Conservation (phyloP, 345 rosid species). For the Viola odorata region DNA sequence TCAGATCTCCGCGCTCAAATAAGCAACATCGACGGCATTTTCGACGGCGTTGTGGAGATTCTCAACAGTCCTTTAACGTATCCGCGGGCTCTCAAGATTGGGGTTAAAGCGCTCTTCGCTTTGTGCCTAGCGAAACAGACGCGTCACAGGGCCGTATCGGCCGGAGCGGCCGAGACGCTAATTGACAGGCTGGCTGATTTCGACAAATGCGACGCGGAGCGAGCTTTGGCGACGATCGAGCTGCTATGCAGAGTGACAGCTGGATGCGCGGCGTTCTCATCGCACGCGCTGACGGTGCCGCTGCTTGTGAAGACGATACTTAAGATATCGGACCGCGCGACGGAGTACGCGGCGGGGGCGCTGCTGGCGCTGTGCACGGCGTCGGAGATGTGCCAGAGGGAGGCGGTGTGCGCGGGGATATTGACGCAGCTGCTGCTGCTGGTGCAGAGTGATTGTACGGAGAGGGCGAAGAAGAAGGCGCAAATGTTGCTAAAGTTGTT, state of each 20-base stretch:
- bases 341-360: slow-evolving; percentile 95
- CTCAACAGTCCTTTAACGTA: slow-evolving; percentile 42
- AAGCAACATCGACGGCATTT: slow-evolving; percentile 45
- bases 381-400: slow-evolving; percentile 56
- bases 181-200: slow-evolving; percentile 68
- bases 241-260: slow-evolving; percentile 68
- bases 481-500: slow-evolving; percentile 79
- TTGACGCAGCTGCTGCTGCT: slow-evolving; percentile 74
- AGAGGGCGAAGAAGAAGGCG: slow-evolving; percentile 92
- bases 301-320: slow-evolving; percentile 64
- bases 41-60: slow-evolving; percentile 73
- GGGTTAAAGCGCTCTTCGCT: slow-evolving; percentile 73
- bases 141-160: slow-evolving; percentile 64
- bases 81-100: slow-evolving; percentile 65
- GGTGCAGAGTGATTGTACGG: slow-evolving; percentile 96
- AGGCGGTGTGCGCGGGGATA: slow-evolving; percentile 84
- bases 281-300: slow-evolving; percentile 74
- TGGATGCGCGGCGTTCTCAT: slow-evolving; percentile 61
- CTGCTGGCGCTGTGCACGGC: slow-evolving; percentile 65
- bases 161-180: slow-evolving; percentile 64
- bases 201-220: slow-evolving; percentile 79
- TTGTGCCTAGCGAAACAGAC: slow-evolving; percentile 79
- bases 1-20: slow-evolving; percentile 55
- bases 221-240: slow-evolving; percentile 84
- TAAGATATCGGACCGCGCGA: slow-evolving; percentile 79